Percentiles rank a stretch among this genome's conserved stretches.
phyloP scores from a whole-genome alignment of 495 filamentous ascomycete genomes.

The Bryoglossum gracile region DNA sequence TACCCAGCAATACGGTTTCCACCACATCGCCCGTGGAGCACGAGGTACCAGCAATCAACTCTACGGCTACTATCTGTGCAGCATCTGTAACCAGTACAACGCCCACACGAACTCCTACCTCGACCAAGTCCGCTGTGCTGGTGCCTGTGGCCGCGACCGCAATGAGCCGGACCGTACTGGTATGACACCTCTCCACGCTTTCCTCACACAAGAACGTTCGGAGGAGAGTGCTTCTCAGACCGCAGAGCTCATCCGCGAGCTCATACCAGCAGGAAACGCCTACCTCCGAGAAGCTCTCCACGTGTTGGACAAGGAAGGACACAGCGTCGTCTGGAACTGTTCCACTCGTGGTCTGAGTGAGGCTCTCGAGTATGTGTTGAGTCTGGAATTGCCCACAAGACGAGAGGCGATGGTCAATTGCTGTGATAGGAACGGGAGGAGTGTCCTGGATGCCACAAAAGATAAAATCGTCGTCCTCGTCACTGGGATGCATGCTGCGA shows the following conservation, averaged over 20 bases:
- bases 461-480: no score
- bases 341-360: constrained; percentile 16
- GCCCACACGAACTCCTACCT: constrained; percentile 19
- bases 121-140: constrained; percentile 20
- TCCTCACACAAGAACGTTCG: constrained; percentile 12
- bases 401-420: constrained; percentile 16
- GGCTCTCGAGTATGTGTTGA: constrained; percentile 15
- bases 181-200: constrained; percentile 16
- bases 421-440: background rate
- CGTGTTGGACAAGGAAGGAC: constrained; percentile 16
- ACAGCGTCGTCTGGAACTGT: constrained; percentile 15
- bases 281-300: constrained; percentile 15
- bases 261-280: constrained; percentile 7
- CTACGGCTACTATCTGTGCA: constrained; percentile 12
- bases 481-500: no score
- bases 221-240: constrained; percentile 14
- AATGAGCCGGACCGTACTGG: constrained; percentile 19
- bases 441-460: background rate
- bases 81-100: constrained; percentile 14
- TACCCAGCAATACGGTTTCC: constrained; percentile 15
- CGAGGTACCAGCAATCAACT: constrained; percentile 5
- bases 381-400: constrained; percentile 7
- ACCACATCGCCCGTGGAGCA: constrained; percentile 17
- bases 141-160: constrained; percentile 14
- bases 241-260: constrained; percentile 11